phyloP scores from a whole-genome alignment of 108 stramenopile species.

The Skeletonema marinoi region DNA sequence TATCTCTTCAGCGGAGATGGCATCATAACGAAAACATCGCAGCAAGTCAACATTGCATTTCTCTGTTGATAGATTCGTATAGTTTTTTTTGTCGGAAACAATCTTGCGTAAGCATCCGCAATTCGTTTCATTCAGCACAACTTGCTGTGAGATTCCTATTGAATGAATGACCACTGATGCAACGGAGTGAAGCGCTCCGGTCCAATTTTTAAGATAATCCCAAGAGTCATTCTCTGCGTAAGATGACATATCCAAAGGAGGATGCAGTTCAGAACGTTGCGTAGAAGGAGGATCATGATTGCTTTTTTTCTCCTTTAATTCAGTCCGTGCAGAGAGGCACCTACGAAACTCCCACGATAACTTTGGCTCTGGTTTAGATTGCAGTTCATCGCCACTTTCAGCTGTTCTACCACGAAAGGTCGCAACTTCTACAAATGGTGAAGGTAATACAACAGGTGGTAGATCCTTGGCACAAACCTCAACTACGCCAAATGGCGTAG shows the following conservation, averaged over 20 bases:
- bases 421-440: not conserved
- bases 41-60: slow-evolving; percentile 49
- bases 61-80: not conserved
- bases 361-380: slow-evolving; percentile 48
- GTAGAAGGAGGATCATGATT: not conserved
- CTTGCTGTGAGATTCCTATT: slow-evolving; percentile 44
- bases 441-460: not conserved
- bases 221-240: not conserved
- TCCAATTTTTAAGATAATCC: slow-evolving; percentile 19
- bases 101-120: slow-evolving; percentile 24
- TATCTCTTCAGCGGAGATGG: slow-evolving; percentile 7
- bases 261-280: too few species aligned
- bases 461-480: not conserved
- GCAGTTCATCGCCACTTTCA: slow-evolving; percentile 44
- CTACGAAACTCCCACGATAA: slow-evolving; percentile 53
- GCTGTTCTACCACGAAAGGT: slow-evolving; percentile 55
- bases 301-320: too few species aligned
- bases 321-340: slow-evolving; percentile 10
- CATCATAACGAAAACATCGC: slow-evolving; percentile 56
- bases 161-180: slow-evolving; percentile 29
- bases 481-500: too few species aligned
- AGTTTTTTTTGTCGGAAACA: not conserved
- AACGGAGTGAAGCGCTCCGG: slow-evolving; percentile 44
- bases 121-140: slow-evolving; percentile 31
- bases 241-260: too few species aligned